Conservation (phyloP, 1,284 basidiomycete species). For the Vanrija sp. region DNA sequence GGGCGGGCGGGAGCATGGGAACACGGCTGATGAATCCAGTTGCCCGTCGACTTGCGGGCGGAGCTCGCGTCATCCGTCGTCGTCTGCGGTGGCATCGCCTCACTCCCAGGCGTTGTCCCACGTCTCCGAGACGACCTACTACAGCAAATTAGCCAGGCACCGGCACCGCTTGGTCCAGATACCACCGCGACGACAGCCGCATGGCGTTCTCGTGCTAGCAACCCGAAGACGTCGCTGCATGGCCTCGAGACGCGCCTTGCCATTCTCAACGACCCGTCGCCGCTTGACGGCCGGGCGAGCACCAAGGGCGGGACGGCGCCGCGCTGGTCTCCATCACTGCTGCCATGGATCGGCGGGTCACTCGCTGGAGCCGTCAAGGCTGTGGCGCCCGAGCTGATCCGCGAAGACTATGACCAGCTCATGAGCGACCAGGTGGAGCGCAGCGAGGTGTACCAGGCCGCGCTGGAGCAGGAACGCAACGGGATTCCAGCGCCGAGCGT, state of each 20-base stretch:
- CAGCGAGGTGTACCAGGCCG: slow-evolving; percentile 36
- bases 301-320: slow-evolving; percentile 72
- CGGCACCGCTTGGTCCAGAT: too few species aligned
- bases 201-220: slow-evolving; percentile 51
- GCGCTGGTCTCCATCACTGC: slow-evolving; percentile 69
- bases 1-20: too few species aligned
- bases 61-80: slow-evolving; percentile 75
- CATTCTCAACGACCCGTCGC: slow-evolving; percentile 72
- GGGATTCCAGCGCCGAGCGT: slow-evolving; percentile 30
- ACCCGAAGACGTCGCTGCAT: slow-evolving; percentile 67
- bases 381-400: slow-evolving; percentile 69
- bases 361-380: slow-evolving; percentile 82
- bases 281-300: slow-evolving; percentile 18
- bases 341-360: slow-evolving; percentile 91
- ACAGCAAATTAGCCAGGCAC: slow-evolving; percentile 51
- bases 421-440: slow-evolving; percentile 26
- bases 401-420: slow-evolving; percentile 62
- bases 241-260: slow-evolving; percentile 66
- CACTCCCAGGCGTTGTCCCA: slow-evolving; percentile 86
- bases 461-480: slow-evolving; percentile 47
- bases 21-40: slow-evolving; percentile 50
- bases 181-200: background rate
- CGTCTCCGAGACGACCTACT: slow-evolving; percentile 74
- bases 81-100: slow-evolving; percentile 80
- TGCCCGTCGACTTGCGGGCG: slow-evolving; percentile 81